A percentile compares a stretch with the other conserved stretches of the same genome.
Conservation (phyloP, 192 early-diverging fungal species). For the Helicostylum pulchrum region DNA sequence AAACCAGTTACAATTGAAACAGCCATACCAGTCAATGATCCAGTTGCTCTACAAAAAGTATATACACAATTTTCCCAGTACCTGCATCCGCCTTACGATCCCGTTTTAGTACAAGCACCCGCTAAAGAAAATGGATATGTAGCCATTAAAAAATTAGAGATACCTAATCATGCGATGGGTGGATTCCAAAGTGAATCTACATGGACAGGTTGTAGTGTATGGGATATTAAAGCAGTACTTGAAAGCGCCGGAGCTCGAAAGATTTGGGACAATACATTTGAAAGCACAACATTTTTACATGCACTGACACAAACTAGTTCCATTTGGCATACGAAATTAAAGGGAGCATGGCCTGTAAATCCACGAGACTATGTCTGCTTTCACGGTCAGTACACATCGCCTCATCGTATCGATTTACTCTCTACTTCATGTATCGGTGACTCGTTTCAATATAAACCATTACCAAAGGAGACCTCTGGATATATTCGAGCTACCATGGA, state of each 20-base stretch:
- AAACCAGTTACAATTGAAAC: not conserved
- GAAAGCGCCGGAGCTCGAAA: conserved; percentile 38
- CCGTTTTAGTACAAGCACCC: not conserved
- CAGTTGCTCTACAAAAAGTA: conserved; percentile 2
- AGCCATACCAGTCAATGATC: conserved; percentile 12
- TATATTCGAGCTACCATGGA: conserved; percentile 16
- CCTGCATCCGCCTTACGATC: not conserved
- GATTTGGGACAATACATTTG: conserved; percentile 32
- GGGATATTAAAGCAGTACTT: conserved; percentile 48
- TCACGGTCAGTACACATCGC: conserved; percentile 16
- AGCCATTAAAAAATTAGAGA: conserved; percentile 31
- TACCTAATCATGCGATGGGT: conserved; percentile 36
- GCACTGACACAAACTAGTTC: conserved; percentile 36
- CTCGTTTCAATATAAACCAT: conserved; percentile 14
- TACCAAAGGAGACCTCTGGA: conserved; percentile 28
- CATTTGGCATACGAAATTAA: conserved; percentile 39
- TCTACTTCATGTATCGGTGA: conserved; percentile 19
- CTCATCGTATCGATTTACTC: conserved; percentile 19
- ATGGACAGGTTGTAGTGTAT: conserved; percentile 43
- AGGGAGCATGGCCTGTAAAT: conserved; percentile 41
- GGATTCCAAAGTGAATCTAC: conserved; percentile 37
- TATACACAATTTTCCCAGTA: not conserved
- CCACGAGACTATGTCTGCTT: conserved; percentile 22
- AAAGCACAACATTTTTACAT: conserved; percentile 38
- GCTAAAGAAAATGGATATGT: conserved; percentile 19